Evolutionary conservation across 2,329 filamentous ascomycete genomes (phyloP).

Genomic region (Lasiodiplodia theobromae): DNA sequence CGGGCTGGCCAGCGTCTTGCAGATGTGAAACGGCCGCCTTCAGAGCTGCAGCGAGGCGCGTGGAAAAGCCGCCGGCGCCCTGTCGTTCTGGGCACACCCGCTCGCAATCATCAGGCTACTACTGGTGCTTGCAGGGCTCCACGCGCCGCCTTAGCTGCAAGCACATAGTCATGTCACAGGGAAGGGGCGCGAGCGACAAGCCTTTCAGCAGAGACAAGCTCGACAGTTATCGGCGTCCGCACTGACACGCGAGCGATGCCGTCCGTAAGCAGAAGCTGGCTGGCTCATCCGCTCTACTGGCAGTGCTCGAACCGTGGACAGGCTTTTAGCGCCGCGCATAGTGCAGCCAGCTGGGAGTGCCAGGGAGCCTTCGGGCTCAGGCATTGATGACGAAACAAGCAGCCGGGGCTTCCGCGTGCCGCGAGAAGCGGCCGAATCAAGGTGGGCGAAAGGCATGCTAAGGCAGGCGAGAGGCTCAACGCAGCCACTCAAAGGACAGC

Average conservation of each 20-base stretch:
- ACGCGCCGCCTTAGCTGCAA: neutral
- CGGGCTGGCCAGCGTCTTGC: slow-evolving; percentile 14
- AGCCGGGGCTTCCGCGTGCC: slow-evolving; percentile 21
- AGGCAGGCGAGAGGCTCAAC: slow-evolving; percentile 17
- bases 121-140: neutral
- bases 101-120: slow-evolving; percentile 8
- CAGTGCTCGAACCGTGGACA: slow-evolving; percentile 19
- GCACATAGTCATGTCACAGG: neutral
- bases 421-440: slow-evolving; percentile 3
- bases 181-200: neutral
- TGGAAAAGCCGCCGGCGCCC: slow-evolving; percentile 4
- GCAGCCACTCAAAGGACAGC: neutral
- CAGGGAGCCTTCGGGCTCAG: slow-evolving; percentile 22
- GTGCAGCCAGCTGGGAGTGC: slow-evolving; percentile 15
- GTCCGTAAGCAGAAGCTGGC: neutral
- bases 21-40: slow-evolving; percentile 25
- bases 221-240: neutral
- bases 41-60: neutral
- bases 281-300: slow-evolving; percentile 1
- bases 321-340: slow-evolving; percentile 15
- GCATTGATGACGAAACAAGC: slow-evolving; percentile 26
- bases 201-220: neutral
- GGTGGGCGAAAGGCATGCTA: slow-evolving; percentile 1
- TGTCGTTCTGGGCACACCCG: slow-evolving; percentile 3
- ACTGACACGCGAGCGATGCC: slow-evolving; percentile 2